phyloP scores from a whole-genome alignment of 2,329 filamentous ascomycete species.

The Claviceps sp. region DNA sequence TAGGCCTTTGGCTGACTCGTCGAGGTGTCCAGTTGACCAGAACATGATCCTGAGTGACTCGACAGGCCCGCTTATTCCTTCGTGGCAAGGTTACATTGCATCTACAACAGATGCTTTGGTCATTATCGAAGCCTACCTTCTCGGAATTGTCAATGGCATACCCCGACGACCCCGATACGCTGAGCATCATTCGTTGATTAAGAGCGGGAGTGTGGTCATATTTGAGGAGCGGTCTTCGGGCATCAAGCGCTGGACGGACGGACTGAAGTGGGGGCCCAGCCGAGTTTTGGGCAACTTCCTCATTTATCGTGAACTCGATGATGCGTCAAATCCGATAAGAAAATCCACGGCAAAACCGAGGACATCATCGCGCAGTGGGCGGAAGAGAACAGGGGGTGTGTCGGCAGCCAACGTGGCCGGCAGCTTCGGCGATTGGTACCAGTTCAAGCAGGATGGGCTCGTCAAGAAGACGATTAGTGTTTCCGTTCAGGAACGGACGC shows the following conservation, averaged over 20 bases:
- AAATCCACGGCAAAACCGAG: not conserved
- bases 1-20: not conserved
- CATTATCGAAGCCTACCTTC: slow-evolving; percentile 68
- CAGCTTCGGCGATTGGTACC: slow-evolving; percentile 73
- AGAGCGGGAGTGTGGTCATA: slow-evolving; percentile 74
- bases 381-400: not conserved
- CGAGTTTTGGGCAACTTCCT: slow-evolving; percentile 76
- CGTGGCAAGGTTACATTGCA: slow-evolving; percentile 51
- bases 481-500: slow-evolving; percentile 55
- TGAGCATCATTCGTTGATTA: slow-evolving; percentile 62
- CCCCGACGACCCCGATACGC: slow-evolving; percentile 73
- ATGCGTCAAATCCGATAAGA: not conserved
- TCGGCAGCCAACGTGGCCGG: slow-evolving; percentile 33
- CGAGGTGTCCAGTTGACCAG: not conserved
- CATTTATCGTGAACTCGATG: slow-evolving; percentile 66
- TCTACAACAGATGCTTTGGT: slow-evolving; percentile 62
- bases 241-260: slow-evolving; percentile 88
- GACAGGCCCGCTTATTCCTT: slow-evolving; percentile 37
- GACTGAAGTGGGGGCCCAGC: slow-evolving; percentile 77
- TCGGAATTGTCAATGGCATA: slow-evolving; percentile 57
- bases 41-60: slow-evolving; percentile 2
- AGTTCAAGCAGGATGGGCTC: slow-evolving; percentile 68
- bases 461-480: slow-evolving; percentile 89
- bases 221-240: slow-evolving; percentile 82
- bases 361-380: not conserved